Evolutionary conservation across 441 rosid species (phyloP).

Genomic region (Bruguiera hainesii): DNA sequence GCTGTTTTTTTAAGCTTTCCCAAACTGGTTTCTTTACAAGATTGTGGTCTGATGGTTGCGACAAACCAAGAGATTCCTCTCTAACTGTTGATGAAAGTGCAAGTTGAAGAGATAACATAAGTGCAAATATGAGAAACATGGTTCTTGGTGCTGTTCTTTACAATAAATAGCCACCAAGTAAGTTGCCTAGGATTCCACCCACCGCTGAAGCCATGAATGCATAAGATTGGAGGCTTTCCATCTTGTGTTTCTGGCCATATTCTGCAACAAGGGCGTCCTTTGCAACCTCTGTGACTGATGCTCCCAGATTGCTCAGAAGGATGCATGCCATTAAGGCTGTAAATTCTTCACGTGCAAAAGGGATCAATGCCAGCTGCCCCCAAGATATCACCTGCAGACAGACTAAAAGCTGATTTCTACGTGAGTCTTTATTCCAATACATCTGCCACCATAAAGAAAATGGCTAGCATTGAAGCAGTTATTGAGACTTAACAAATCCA

Average conservation of each 20-base stretch:
- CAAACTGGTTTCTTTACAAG: slow-evolving; percentile 30
- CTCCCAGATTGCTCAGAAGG: slow-evolving; percentile 72
- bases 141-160: slow-evolving; percentile 38
- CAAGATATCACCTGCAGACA: slow-evolving; percentile 72
- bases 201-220: slow-evolving; percentile 77
- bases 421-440: neutral
- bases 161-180: slow-evolving; percentile 63
- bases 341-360: slow-evolving; percentile 51
- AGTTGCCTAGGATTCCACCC: slow-evolving; percentile 72
- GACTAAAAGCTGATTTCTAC: slow-evolving; percentile 36
- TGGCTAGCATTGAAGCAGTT: too few species aligned
- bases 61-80: slow-evolving; percentile 56
- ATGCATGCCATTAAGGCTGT: slow-evolving; percentile 58
- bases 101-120: slow-evolving; percentile 49
- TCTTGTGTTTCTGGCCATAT: slow-evolving; percentile 50
- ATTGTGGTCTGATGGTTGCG: slow-evolving; percentile 23
- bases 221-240: slow-evolving; percentile 62
- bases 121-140: slow-evolving; percentile 54
- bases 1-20: slow-evolving; percentile 43
- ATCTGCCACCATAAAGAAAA: too few species aligned
- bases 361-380: slow-evolving; percentile 62
- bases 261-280: slow-evolving; percentile 85
- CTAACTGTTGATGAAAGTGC: slow-evolving; percentile 36
- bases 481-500: too few species aligned
- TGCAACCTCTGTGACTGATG: slow-evolving; percentile 74